Conservation (phyloP, 2,329 filamentous ascomycete genomes). For the Dichotomopilus funicola region DNA sequence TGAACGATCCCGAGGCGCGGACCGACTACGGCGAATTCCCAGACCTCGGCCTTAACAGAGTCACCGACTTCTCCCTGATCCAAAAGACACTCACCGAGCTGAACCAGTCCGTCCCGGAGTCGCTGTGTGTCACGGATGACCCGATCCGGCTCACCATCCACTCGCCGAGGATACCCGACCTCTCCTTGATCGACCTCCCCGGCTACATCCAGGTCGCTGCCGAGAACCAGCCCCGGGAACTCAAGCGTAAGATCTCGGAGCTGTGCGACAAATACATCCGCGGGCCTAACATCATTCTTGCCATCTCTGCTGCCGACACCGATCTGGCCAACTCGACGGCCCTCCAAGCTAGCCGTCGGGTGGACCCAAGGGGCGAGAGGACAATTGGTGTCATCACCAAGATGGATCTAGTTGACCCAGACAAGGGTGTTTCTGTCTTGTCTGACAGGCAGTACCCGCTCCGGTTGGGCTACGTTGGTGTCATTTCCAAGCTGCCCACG, state of each 20-base stretch:
- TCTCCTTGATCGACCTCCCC: slow-evolving; percentile 91
- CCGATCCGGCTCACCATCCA: slow-evolving; percentile 94
- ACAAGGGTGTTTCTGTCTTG: slow-evolving; percentile 70
- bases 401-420: slow-evolving; percentile 91
- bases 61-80: slow-evolving; percentile 86
- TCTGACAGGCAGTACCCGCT: slow-evolving; percentile 89
- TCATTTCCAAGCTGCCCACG: slow-evolving; percentile 75
- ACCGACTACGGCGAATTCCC: slow-evolving; percentile 96
- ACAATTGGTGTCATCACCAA: slow-evolving; percentile 99
- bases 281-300: slow-evolving; percentile 89
- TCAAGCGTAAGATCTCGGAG: slow-evolving; percentile 93
- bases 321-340: slow-evolving; percentile 96
- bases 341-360: slow-evolving; percentile 77
- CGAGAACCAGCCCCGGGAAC: slow-evolving; percentile 78
- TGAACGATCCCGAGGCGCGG: slow-evolving; percentile 84
- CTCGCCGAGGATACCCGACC: slow-evolving; percentile 88
- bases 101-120: slow-evolving; percentile 84
- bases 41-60: slow-evolving; percentile 78
- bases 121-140: slow-evolving; percentile 90
- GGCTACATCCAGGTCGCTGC: slow-evolving; percentile 96
- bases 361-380: slow-evolving; percentile 88
- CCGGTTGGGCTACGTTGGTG: slow-evolving; percentile 91
- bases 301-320: slow-evolving; percentile 95
- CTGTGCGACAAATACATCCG: slow-evolving; percentile 98
- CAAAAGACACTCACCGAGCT: slow-evolving; percentile 92